Percentiles rank a stretch among this genome's conserved stretches.
Evolutionary conservation across 2,329 filamentous ascomycete species (phyloP).

Genomic region (Fusarium circinatum): DNA sequence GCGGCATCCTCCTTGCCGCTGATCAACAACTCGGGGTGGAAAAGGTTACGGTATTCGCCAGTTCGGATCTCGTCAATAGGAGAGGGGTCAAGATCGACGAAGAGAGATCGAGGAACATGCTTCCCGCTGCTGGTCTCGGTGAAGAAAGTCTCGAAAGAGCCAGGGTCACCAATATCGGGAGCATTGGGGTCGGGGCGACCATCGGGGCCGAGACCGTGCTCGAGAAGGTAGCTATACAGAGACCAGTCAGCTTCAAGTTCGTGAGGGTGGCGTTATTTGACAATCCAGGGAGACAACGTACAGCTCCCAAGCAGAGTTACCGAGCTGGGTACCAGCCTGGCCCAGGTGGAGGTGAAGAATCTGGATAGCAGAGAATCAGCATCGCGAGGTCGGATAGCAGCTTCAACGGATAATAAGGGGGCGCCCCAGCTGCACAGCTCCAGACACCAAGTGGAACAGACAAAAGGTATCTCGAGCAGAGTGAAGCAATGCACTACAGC

Average conservation of each 20-base stretch:
- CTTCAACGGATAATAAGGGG: constrained; percentile 18
- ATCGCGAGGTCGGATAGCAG: constrained; percentile 18
- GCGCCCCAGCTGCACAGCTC: constrained; percentile 14
- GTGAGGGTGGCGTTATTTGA: constrained; percentile 3
- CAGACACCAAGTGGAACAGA: constrained; percentile 37
- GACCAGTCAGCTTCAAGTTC: constrained; percentile 38
- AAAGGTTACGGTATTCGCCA: constrained; percentile 73
- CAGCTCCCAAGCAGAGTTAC: constrained; percentile 82
- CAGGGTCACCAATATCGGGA: constrained; percentile 68
- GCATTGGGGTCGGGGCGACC: constrained; percentile 71
- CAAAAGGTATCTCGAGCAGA: constrained; percentile 14
- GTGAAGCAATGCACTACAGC: constrained; percentile 2
- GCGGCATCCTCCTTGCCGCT: constrained; percentile 81
- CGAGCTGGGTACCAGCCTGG: constrained; percentile 78
- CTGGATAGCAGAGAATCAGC: constrained; percentile 49
- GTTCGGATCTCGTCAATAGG: constrained; percentile 80
- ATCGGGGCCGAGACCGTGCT: constrained; percentile 75
- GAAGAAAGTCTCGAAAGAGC: constrained; percentile 79
- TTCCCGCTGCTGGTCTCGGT: constrained; percentile 77
- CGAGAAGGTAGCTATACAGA: constrained; percentile 71
- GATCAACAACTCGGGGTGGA: constrained; percentile 77
- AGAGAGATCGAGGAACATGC: constrained; percentile 77
- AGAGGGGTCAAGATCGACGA: constrained; percentile 77
- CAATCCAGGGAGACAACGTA: constrained; percentile 57
- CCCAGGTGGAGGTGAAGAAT: constrained; percentile 72